Evolutionary conservation across 2,329 filamentous ascomycete species (phyloP), one percentile per base, ranked within the genome.

Genomic region (Alternaria ethzedia): DNA sequence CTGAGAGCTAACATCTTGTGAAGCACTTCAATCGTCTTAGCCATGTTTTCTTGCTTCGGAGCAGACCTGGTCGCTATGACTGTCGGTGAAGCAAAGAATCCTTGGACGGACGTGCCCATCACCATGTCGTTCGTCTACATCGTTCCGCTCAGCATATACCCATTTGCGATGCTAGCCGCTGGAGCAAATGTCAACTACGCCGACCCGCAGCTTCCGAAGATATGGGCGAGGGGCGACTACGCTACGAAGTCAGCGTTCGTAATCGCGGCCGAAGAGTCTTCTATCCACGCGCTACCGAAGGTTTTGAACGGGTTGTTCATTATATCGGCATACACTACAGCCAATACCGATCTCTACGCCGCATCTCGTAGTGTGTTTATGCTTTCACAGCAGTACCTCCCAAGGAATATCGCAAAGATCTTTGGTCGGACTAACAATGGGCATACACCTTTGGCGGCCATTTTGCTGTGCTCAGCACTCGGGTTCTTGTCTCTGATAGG

Each of bases 31-130:
- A 63, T 73, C 4, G 71, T 69, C 0, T 49, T 74, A 7, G 73
- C 75, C 13, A 78, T 78, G 68, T 78, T 78, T 52, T 71, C 75
- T 23, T 78, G 73, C 51, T 66, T 71, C 50, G 75, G 76, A 17
- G 73, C 71, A 10, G 76, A 78, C 26, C 72, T 75, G 15, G 70
- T 75, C 10, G 63, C 75, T 7, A 74, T 78, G 56, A 76, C 76
- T 21, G 73, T 73, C 12, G 76, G 73, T 6, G 76, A 79, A 59
- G 71, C 76, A 3, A 70, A 70, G 57, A 57, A 71, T 8, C 75
- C 76, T 25, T 74, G 66, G 41, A 71, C 64, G 47, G 75, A 78
- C 54, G 65, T 79, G 15, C 76, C 76, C 4, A 57, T 64, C 9
- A 73, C 71, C 10, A 75, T 76, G 64, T 72, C 73, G 1, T 78